Percentiles rank a stretch among this genome's conserved stretches.
Evolutionary conservation across 305 asterid species (phyloP).

Genomic region (Plantago coronopus): DNA sequence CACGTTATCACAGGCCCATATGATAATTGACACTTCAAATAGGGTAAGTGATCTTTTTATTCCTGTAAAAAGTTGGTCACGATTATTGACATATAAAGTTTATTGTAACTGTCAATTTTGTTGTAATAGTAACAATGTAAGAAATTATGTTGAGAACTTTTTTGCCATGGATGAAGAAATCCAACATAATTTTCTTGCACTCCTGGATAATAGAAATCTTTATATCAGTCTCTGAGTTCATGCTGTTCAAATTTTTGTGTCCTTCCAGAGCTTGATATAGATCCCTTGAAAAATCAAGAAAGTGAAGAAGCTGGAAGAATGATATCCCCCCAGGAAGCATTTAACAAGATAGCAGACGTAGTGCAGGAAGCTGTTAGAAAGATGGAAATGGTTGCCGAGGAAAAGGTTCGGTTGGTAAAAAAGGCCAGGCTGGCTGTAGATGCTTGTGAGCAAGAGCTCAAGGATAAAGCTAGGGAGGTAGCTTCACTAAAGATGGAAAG

Average conservation of each 20-base stretch:
- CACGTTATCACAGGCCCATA: no score
- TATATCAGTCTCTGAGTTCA: background rate
- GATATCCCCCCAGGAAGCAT: slow-evolving; percentile 83
- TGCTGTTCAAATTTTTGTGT: slow-evolving; percentile 16
- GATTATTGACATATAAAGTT: no score
- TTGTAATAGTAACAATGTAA: no score
- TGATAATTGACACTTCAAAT: no score
- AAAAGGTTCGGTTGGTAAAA: slow-evolving; percentile 74
- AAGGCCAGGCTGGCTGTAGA: slow-evolving; percentile 73
- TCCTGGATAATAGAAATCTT: no score
- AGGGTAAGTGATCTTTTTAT: no score
- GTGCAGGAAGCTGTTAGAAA: slow-evolving; percentile 90
- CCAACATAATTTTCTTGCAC: no score
- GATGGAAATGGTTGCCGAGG: slow-evolving; percentile 88
- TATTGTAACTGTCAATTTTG: no score
- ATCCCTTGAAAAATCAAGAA: slow-evolving; percentile 54
- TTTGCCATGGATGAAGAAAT: no score
- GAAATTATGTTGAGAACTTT: no score
- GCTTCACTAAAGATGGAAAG: slow-evolving; percentile 66
- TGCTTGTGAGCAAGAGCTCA: slow-evolving; percentile 83
- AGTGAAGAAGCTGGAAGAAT: slow-evolving; percentile 57
- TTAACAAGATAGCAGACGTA: slow-evolving; percentile 80
- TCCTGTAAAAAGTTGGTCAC: no score
- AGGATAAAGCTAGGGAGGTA: slow-evolving; percentile 79
- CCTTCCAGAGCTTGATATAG: slow-evolving; percentile 64